phyloP scores from a whole-genome alignment of 495 filamentous ascomycete species.

The Ramalina intermedia region DNA sequence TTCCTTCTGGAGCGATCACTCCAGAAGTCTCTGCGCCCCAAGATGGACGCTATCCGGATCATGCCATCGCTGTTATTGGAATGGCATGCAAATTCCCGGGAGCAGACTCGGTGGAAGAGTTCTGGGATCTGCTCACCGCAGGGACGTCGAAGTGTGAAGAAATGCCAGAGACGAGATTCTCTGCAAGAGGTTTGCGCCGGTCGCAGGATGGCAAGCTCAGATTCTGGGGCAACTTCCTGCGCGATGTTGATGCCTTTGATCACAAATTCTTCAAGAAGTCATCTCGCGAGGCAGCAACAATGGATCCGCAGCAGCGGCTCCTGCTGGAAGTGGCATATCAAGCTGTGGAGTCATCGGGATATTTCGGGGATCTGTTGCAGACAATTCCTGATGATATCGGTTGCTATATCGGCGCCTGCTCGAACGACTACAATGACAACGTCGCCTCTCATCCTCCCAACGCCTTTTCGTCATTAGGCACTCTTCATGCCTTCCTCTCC shows the following conservation, averaged over 20 bases:
- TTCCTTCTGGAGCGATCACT: too few species aligned
- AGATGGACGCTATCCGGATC: background rate
- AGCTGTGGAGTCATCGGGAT: slow-evolving; percentile 31
- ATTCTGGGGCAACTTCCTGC: slow-evolving; percentile 32
- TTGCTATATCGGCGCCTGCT: slow-evolving; percentile 21
- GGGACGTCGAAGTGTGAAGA: slow-evolving; percentile 7
- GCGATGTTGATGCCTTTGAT: slow-evolving; percentile 32
- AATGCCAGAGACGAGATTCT: slow-evolving; percentile 14
- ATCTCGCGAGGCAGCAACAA: slow-evolving; percentile 30
- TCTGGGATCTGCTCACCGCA: slow-evolving; percentile 25
- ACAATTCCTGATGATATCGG: slow-evolving; percentile 23
- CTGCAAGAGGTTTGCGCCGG: slow-evolving; percentile 7
- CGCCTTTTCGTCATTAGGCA: slow-evolving; percentile 23
- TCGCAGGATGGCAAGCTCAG: background rate
- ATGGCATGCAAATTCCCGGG: slow-evolving; percentile 28
- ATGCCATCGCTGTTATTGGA: slow-evolving; percentile 26
- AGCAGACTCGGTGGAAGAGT: slow-evolving; percentile 25
- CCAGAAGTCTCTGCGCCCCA: too few species aligned
- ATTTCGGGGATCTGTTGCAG: slow-evolving; percentile 15
- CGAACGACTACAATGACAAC: slow-evolving; percentile 23
- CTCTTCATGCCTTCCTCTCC: slow-evolving; percentile 14
- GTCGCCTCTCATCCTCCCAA: slow-evolving; percentile 16
- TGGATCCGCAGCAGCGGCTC: slow-evolving; percentile 39
- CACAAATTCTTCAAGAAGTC: slow-evolving; percentile 37
- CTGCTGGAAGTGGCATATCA: slow-evolving; percentile 36